Evolutionary conservation across 202 grass and related monocot species (phyloP), one percentile per base, ranked within the genome.

Genomic region (Schoenoplectus tabernaemontani): DNA sequence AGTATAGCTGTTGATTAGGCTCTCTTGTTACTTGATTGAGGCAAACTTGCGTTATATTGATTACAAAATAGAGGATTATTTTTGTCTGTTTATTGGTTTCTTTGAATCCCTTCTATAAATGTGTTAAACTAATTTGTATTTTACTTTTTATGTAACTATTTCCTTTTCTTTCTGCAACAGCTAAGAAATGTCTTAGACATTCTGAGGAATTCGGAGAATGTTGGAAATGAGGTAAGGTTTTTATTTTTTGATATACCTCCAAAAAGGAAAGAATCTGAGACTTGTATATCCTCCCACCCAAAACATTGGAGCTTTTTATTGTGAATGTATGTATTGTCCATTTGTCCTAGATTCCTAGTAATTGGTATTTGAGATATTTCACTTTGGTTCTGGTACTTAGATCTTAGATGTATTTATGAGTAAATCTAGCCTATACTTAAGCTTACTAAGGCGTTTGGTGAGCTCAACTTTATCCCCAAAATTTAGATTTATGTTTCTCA

Each of bases 161-260:
- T 66, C 59, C 69, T 30, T 43, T 46, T 76, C 42, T 78, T 34
- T 84, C 51, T 78, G 57, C 44, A 84, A 84, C 82, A 84, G 82
- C 59, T 84, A 28, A 76, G 82, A 43, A 78, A 69, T 58, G 72
- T 77, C 44, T 72, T 84, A 64, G 82, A 84, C 67, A 39, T 79
- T 57, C 47, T 84, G 19, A 60, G 82, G 71, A 76, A 57, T 64
- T 57, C 56, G 28, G 74, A 84, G 28, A 84, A 79, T 79, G 48
- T 78, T 48, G 73, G 74, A 79, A 57, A 78, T 69, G 82, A 84
- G 57, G 82, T 84, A 20, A 67, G 73, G 2, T 30, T 84, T 78
- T n/a, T 28, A 36, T 1, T 36, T 34, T n/a, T 51, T 54, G 16
- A 7, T 0, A 12, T 42, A 17, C 12, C 67, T 28, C 26, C 44